These are phyloP conservation scores for Gossypium lobatum DNA, from an alignment of 441 rosid species.

Conservation along the genomic window DNA sequence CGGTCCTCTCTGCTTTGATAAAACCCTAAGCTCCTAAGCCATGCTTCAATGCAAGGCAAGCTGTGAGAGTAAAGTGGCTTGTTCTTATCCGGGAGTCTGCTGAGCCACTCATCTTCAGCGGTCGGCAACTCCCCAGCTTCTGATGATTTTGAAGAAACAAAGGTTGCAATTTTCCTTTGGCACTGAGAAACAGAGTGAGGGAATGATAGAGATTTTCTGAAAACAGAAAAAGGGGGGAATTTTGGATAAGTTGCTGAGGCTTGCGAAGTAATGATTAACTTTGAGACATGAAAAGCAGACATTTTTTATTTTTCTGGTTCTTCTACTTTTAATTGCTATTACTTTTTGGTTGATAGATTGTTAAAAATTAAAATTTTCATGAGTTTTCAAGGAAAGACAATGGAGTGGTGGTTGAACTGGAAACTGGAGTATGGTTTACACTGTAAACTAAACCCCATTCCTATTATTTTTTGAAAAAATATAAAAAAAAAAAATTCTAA, in stretches of 20 bases:
- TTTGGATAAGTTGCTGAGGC: slow-evolving; percentile 20
- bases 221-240: slow-evolving; percentile 17
- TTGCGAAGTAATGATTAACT: slow-evolving; percentile 12
- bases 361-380: not conserved
- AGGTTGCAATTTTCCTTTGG: slow-evolving; percentile 21
- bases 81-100: slow-evolving; percentile 69
- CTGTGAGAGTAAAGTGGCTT: slow-evolving; percentile 89
- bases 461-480: not conserved
- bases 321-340: no score
- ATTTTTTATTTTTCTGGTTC: slow-evolving; percentile 7
- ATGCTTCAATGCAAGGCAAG: slow-evolving; percentile 90
- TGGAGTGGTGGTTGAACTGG: not conserved
- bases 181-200: slow-evolving; percentile 8
- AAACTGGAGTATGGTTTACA: not conserved
- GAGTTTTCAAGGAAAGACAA: not conserved
- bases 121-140: slow-evolving; percentile 59
- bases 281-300: slow-evolving; percentile 31
- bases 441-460: not conserved
- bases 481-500: not conserved
- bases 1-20: slow-evolving; percentile 67
- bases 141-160: slow-evolving; percentile 43
- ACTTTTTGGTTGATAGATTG: not conserved
- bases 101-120: slow-evolving; percentile 76
- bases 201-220: not conserved
- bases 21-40: slow-evolving; percentile 75